Conservation (phyloP, 106 monocot species). For the Allium sativum region DNA sequence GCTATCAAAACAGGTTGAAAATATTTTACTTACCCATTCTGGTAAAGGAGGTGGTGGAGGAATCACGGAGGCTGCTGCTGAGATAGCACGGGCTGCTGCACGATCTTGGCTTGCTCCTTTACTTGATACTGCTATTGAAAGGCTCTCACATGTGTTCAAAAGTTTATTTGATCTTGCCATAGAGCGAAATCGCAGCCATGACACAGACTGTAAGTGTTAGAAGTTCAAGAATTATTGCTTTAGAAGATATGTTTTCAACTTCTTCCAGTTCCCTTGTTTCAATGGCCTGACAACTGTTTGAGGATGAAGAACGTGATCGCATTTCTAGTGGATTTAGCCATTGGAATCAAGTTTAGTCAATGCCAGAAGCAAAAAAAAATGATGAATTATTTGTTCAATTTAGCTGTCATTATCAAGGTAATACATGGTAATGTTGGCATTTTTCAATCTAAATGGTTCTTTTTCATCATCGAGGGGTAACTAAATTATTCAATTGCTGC, state of each 20-base stretch:
- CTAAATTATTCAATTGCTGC: no score
- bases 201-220: slow-evolving; percentile 49
- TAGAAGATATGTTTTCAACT: no score
- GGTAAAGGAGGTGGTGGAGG: slow-evolving; percentile 74
- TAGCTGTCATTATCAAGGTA: slow-evolving; percentile 79
- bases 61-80: slow-evolving; percentile 77
- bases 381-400: slow-evolving; percentile 73
- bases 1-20: slow-evolving; percentile 59
- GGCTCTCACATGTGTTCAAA: slow-evolving; percentile 81
- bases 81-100: slow-evolving; percentile 92
- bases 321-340: slow-evolving; percentile 48
- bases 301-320: slow-evolving; percentile 87
- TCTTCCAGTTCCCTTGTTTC: slow-evolving; percentile 55
- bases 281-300: slow-evolving; percentile 89
- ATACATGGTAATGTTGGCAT: neutral
- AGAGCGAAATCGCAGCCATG: slow-evolving; percentile 50
- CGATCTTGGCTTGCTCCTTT: slow-evolving; percentile 88
- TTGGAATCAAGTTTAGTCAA: slow-evolving; percentile 88
- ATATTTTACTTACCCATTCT: slow-evolving; percentile 97
- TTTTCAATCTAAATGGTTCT: no score
- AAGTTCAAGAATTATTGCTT: neutral
- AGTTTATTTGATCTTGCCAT: slow-evolving; percentile 84
- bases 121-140: slow-evolving; percentile 83
- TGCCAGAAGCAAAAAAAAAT: slow-evolving; percentile 76
- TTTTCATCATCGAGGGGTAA: no score